A percentile compares a stretch with the other conserved stretches of the same genome.
These are phyloP conservation scores for Hyphopichia pseudoburtonii DNA, from an alignment of 1,139 yeast species.

Conservation along the genomic window DNA sequence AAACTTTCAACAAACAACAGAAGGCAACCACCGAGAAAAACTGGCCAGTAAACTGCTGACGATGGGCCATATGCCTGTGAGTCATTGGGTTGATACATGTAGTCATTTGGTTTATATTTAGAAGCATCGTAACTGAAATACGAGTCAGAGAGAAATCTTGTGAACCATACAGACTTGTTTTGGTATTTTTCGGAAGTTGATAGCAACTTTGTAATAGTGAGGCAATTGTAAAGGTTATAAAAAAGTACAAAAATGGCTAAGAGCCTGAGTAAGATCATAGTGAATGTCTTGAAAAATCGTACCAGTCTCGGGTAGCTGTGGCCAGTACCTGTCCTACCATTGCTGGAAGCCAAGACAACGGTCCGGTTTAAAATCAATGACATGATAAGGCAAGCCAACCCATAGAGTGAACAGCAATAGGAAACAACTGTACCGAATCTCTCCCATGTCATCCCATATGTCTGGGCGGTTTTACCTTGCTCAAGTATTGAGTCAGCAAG, in stretches of 20 bases:
- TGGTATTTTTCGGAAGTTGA: conserved; percentile 1
- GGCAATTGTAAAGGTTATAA: conserved; percentile 31
- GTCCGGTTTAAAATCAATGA: conserved; percentile 67
- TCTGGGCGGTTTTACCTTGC: background rate
- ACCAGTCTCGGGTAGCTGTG: conserved; percentile 14
- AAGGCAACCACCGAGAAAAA: conserved; percentile 59
- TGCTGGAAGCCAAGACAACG: conserved; percentile 62
- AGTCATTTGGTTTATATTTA: conserved; percentile 18
- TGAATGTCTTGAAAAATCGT: conserved; percentile 16
- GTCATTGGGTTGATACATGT: conserved; percentile 33
- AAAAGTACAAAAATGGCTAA: conserved; percentile 35
- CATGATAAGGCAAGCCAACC: conserved; percentile 53
- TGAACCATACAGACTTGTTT: background rate
- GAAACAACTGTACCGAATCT: conserved; percentile 15
- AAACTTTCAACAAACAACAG: conserved; percentile 74
- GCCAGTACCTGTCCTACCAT: conserved; percentile 26
- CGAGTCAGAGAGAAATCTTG: conserved; percentile 16
- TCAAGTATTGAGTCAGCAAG: background rate
- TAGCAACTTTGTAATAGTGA: conserved; percentile 35
- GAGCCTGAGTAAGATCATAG: conserved; percentile 33
- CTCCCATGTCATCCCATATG: background rate
- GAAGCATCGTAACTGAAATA: conserved; percentile 38
- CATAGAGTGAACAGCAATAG: conserved; percentile 38
- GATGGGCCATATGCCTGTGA: conserved; percentile 50
- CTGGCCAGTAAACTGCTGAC: conserved; percentile 61